Conservation (phyloP, 179 eudicot species). For the Actinidia polygama region DNA sequence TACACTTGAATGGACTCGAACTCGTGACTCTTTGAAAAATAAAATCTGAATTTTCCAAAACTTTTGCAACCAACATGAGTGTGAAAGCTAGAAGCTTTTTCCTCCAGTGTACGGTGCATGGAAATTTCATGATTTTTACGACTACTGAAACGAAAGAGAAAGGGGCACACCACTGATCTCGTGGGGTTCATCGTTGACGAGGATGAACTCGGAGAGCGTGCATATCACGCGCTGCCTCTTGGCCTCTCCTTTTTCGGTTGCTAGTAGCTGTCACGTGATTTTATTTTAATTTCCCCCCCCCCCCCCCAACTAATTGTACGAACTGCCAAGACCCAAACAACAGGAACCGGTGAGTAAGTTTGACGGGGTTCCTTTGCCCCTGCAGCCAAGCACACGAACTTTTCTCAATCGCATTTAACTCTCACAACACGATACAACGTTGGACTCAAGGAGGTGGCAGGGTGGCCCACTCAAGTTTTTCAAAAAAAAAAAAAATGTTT, state of each 20-base stretch:
- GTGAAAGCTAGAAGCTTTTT: background rate
- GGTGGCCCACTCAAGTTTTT: no score
- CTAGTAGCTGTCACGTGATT: background rate
- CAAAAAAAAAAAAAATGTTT: no score
- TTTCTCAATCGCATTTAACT: background rate
- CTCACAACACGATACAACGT: no score
- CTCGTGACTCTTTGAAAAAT: no score
- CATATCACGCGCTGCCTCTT: background rate
- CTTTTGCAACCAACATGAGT: background rate
- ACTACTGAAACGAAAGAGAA: background rate
- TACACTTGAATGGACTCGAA: no score
- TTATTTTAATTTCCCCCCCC: no score
- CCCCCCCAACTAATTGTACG: background rate
- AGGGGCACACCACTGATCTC: background rate
- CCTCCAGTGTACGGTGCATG: background rate
- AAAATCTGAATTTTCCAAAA: background rate
- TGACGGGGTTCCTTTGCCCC: background rate
- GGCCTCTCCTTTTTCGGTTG: background rate
- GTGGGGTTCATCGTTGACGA: background rate
- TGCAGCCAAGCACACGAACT: background rate
- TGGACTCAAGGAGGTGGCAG: no score
- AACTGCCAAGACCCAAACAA: background rate
- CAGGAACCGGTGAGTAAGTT: background rate
- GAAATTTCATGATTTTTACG: background rate
- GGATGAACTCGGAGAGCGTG: background rate